phyloP scores from a whole-genome alignment of 768 basidiomycete species.

The Mrakia gelida region DNA sequence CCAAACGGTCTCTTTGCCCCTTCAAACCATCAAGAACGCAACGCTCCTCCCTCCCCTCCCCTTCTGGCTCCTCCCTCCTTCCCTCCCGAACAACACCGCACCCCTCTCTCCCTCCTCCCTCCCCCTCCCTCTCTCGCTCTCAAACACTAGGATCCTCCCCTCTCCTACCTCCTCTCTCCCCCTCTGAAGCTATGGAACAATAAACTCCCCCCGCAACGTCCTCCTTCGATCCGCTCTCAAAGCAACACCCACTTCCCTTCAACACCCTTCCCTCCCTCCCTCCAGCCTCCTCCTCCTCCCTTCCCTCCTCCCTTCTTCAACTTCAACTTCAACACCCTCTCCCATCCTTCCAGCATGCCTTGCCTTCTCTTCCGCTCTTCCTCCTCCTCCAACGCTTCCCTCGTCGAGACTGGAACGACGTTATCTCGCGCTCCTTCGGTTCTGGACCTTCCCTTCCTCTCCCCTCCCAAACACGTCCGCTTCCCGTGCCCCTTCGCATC shows the following conservation, averaged over 20 bases:
- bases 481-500: constrained; percentile 2
- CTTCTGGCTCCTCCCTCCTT: not conserved
- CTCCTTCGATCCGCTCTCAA: not conserved
- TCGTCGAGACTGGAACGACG: not conserved
- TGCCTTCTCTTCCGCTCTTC: not conserved
- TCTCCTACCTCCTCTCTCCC: not conserved
- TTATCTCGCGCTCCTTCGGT: not conserved
- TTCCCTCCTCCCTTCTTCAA: not conserved
- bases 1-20: no score
- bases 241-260: not conserved
- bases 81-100: constrained; percentile 3
- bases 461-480: not conserved
- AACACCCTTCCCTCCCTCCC: not conserved
- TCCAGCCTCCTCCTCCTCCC: not conserved
- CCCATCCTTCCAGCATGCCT: not conserved
- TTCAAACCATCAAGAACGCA: not conserved
- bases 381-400: not conserved
- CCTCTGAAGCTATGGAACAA: not conserved
- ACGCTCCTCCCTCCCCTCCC: not conserved
- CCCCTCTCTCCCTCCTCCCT: not conserved
- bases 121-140: not conserved
- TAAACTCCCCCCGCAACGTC: not conserved
- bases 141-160: not conserved
- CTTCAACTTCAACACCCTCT: not conserved
- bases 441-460: constrained; percentile 5